phyloP scores from a whole-genome alignment of 768 basidiomycete species.

The Boletus sensibilis region DNA sequence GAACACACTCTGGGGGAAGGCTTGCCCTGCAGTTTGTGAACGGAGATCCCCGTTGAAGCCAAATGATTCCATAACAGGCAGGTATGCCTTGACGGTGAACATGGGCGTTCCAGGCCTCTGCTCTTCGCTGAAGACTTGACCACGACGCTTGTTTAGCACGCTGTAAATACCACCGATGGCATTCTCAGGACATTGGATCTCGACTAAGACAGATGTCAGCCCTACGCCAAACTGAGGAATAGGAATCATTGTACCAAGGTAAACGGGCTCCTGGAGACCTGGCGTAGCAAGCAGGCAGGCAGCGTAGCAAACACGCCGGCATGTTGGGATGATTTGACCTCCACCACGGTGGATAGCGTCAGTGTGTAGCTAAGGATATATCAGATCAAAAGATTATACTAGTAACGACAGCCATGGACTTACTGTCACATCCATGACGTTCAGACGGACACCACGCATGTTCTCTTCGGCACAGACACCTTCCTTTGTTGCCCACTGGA shows the following conservation, averaged over 20 bases:
- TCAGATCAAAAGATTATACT: not conserved
- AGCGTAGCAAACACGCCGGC: slow-evolving; percentile 94
- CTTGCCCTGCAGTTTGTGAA: slow-evolving; percentile 90
- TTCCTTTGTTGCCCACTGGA: slow-evolving; percentile 99
- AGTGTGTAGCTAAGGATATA: slow-evolving; percentile 70
- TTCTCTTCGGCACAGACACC: slow-evolving; percentile 96
- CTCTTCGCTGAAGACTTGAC: slow-evolving; percentile 97
- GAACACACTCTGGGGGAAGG: slow-evolving; percentile 95
- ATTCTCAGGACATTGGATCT: slow-evolving; percentile 97
- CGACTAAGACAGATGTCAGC: slow-evolving; percentile 52
- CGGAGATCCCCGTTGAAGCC: slow-evolving; percentile 98
- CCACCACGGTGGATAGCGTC: slow-evolving; percentile 99
- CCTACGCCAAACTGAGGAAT: not conserved
- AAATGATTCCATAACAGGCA: slow-evolving; percentile 89
- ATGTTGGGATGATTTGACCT: slow-evolving; percentile 97
- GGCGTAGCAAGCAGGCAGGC: slow-evolving; percentile 91
- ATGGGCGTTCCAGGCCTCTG: slow-evolving; percentile 97
- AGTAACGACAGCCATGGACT: slow-evolving; percentile 26
- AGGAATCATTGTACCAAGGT: slow-evolving; percentile 59
- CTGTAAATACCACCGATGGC: slow-evolving; percentile 98
- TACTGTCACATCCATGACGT: slow-evolving; percentile 94
- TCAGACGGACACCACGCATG: slow-evolving; percentile 97
- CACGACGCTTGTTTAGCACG: slow-evolving; percentile 92
- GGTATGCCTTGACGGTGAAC: slow-evolving; percentile 98
- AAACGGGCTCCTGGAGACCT: slow-evolving; percentile 93